A percentile compares a stretch with the other conserved stretches of the same genome.
These are phyloP conservation scores for Hypoxylon fragiforme DNA, from an alignment of 495 filamentous ascomycete genomes.

Conservation along the genomic window DNA sequence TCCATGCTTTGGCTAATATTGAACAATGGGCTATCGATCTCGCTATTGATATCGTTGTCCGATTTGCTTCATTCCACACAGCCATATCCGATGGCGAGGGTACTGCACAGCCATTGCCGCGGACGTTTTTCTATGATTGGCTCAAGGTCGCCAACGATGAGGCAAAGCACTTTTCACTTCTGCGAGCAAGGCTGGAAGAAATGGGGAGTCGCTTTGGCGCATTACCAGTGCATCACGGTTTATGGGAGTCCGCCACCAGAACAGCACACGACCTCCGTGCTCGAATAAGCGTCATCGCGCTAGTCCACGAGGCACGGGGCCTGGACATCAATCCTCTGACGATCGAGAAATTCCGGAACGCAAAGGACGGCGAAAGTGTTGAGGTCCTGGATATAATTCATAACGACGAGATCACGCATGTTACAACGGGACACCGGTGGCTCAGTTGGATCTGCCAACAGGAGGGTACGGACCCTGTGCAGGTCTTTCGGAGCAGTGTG, in stretches of 20 bases:
- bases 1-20: slow-evolving; percentile 58
- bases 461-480: slow-evolving; percentile 53
- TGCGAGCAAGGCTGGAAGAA: slow-evolving; percentile 54
- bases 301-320: slow-evolving; percentile 58
- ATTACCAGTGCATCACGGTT: slow-evolving; percentile 54
- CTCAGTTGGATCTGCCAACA: slow-evolving; percentile 57
- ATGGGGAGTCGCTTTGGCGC: slow-evolving; percentile 55
- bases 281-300: slow-evolving; percentile 55
- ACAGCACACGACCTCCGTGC: slow-evolving; percentile 55
- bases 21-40: slow-evolving; percentile 60
- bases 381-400: slow-evolving; percentile 52
- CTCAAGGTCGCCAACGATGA: slow-evolving; percentile 58
- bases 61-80: slow-evolving; percentile 55
- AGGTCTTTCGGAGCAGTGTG: slow-evolving; percentile 55
- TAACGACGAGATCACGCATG: slow-evolving; percentile 59
- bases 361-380: slow-evolving; percentile 51
- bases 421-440: slow-evolving; percentile 59
- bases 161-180: slow-evolving; percentile 57
- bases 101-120: slow-evolving; percentile 42
- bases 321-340: slow-evolving; percentile 59
- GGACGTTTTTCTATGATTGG: slow-evolving; percentile 59
- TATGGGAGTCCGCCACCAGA: slow-evolving; percentile 53
- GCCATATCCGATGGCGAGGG: slow-evolving; percentile 8
- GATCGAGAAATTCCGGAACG: slow-evolving; percentile 56
- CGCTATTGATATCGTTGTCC: slow-evolving; percentile 58